These are phyloP conservation scores for Epichloe brachyelytri DNA, from an alignment of 2,329 filamentous ascomycete genomes.

Conservation along the genomic window DNA sequence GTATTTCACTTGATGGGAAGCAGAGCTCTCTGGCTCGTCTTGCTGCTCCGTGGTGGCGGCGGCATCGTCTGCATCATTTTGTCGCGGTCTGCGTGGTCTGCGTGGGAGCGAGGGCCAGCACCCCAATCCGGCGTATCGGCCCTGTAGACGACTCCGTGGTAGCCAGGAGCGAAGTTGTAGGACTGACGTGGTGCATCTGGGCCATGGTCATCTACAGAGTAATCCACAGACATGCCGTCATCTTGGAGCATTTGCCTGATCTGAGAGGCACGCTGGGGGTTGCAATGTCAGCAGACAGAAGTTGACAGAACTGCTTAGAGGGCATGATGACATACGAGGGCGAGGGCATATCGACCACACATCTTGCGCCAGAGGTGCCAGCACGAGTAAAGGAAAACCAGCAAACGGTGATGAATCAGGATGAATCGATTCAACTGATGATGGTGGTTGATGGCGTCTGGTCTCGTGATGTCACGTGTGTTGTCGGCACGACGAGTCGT, in stretches of 20 bases:
- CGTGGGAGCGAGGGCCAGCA: conserved; percentile 26
- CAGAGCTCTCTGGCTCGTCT: neutral
- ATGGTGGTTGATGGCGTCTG: too few relatives aligned
- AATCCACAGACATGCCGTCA: conserved; percentile 58
- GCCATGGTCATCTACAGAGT: conserved; percentile 52
- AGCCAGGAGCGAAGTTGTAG: conserved; percentile 89
- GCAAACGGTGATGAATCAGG: neutral
- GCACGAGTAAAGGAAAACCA: too few relatives aligned
- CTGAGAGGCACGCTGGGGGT: conserved; percentile 56
- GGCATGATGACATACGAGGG: conserved; percentile 16
- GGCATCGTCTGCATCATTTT: neutral
- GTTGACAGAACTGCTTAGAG: neutral
- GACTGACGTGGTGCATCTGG: conserved; percentile 52
- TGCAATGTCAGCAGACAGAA: neutral
- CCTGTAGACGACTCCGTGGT: conserved; percentile 74
- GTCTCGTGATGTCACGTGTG: too few relatives aligned
- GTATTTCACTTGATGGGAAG: conserved; percentile 39
- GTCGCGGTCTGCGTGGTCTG: conserved; percentile 1
- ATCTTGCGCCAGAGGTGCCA: conserved; percentile 10
- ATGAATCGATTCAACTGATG: too few relatives aligned
- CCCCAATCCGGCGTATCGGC: conserved; percentile 54
- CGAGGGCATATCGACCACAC: conserved; percentile 25
- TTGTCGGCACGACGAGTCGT: too few relatives aligned
- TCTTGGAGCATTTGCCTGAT: conserved; percentile 62
- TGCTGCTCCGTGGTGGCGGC: neutral